phyloP scores from a whole-genome alignment of 148 eudicot species.

The Fallopia convolvulus region DNA sequence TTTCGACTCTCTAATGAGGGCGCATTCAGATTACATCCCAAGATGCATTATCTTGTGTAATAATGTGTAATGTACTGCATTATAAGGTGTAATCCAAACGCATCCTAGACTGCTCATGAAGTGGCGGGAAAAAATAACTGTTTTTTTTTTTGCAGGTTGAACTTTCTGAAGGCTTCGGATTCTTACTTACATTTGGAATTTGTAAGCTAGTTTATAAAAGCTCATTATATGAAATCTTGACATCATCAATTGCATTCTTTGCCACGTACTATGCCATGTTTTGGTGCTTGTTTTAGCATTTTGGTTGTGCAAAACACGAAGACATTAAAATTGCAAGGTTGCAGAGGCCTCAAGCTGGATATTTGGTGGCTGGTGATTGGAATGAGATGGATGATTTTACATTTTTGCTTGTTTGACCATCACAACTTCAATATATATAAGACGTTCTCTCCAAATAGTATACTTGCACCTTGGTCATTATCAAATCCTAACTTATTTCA shows the following conservation, averaged over 20 bases:
- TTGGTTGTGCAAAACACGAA: background rate
- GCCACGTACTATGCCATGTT: too few species aligned
- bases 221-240: too few species aligned
- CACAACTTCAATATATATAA: background rate
- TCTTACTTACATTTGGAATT: too few species aligned
- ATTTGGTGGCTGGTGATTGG: background rate
- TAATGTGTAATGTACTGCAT: too few species aligned
- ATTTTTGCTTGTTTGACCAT: background rate
- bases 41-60: too few species aligned
- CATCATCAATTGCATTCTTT: too few species aligned
- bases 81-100: too few species aligned
- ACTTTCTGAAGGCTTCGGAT: background rate
- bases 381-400: background rate
- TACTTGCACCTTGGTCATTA: background rate
- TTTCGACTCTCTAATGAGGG: background rate
- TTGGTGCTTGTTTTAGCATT: background rate
- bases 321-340: background rate
- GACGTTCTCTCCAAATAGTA: background rate
- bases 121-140: too few species aligned
- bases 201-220: too few species aligned
- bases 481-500: background rate
- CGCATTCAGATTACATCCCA: too few species aligned
- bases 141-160: background rate
- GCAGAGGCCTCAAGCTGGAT: background rate
- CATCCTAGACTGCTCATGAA: too few species aligned